Conservation (phyloP, 2,329 filamentous ascomycete species). For the Raffaelea arxii region DNA sequence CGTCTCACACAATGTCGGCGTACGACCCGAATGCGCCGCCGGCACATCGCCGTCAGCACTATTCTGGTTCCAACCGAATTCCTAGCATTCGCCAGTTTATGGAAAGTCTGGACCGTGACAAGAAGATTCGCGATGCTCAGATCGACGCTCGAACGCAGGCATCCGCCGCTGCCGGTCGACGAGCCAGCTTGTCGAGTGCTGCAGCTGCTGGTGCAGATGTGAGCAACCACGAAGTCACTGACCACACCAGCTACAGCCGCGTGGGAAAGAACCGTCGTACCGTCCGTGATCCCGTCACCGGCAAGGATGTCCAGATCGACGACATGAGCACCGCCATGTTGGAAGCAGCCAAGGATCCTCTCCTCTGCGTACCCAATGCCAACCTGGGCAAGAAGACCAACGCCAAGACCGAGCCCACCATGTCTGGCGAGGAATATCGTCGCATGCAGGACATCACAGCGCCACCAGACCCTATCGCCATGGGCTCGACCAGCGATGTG, state of each 20-base stretch:
- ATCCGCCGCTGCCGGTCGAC: slow-evolving; percentile 6
- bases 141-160: slow-evolving; percentile 47
- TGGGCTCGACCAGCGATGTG: slow-evolving; percentile 81
- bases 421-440: slow-evolving; percentile 72
- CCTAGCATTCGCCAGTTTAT: slow-evolving; percentile 84
- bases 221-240: slow-evolving; percentile 22
- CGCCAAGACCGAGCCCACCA: slow-evolving; percentile 58
- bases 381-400: slow-evolving; percentile 70
- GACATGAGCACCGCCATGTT: slow-evolving; percentile 53
- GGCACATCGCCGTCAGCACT: slow-evolving; percentile 57
- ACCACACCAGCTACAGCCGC: slow-evolving; percentile 35
- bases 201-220: background rate
- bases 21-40: too few species aligned
- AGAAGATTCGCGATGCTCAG: slow-evolving; percentile 61
- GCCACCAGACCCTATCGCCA: slow-evolving; percentile 75
- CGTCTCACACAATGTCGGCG: too few species aligned
- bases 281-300: slow-evolving; percentile 84
- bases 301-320: slow-evolving; percentile 73
- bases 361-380: slow-evolving; percentile 78
- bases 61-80: slow-evolving; percentile 74
- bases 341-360: slow-evolving; percentile 61
- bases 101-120: slow-evolving; percentile 66
- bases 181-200: background rate
- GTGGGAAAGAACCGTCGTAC: slow-evolving; percentile 45
- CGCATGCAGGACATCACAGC: slow-evolving; percentile 81